Evolutionary conservation across 345 rosid species (phyloP).

Genomic region (Moricandia moricandioides): DNA sequence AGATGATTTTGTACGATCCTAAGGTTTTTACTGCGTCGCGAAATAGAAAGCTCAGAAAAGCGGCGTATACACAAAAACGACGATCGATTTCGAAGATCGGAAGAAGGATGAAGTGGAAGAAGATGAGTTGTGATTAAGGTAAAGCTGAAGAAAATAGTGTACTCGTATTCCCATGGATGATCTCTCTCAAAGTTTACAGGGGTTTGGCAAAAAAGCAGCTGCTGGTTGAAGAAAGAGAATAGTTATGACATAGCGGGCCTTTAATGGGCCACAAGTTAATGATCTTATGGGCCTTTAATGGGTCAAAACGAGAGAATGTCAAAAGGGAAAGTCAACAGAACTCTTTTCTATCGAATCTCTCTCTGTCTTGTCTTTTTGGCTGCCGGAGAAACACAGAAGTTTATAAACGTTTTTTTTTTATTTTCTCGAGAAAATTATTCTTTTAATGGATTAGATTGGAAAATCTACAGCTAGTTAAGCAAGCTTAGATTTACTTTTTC

Average conservation of each 20-base stretch:
- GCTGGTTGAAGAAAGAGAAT: conserved; percentile 29
- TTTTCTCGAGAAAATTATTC: conserved; percentile 23
- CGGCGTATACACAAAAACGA: conserved; percentile 24
- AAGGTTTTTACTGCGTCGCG: not conserved
- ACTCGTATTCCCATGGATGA: conserved; percentile 39
- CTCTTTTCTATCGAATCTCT: not conserved
- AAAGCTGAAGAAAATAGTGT: conserved; percentile 29
- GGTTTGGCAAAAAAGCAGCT: conserved; percentile 46
- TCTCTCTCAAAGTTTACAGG: conserved; percentile 36
- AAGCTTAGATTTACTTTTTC: not conserved
- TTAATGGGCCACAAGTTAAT: not conserved
- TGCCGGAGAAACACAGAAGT: conserved; percentile 19
- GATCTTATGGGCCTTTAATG: not conserved
- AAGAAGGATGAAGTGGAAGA: conserved; percentile 29
- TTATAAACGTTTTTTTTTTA: conserved; percentile 9
- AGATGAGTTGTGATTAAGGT: conserved; percentile 15
- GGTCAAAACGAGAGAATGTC: not conserved
- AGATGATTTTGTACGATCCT: conserved; percentile 18
- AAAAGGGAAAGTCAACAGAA: conserved; percentile 18
- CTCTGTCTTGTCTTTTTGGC: conserved; percentile 2
- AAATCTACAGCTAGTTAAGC: not conserved
- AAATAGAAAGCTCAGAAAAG: conserved; percentile 31
- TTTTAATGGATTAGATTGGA: conserved; percentile 11
- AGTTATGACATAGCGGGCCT: not conserved
- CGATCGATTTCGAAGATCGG: conserved; percentile 14